These are phyloP conservation scores for Cryphonectria japonica DNA, from an alignment of 2,329 filamentous ascomycete genomes.

Conservation along the genomic window DNA sequence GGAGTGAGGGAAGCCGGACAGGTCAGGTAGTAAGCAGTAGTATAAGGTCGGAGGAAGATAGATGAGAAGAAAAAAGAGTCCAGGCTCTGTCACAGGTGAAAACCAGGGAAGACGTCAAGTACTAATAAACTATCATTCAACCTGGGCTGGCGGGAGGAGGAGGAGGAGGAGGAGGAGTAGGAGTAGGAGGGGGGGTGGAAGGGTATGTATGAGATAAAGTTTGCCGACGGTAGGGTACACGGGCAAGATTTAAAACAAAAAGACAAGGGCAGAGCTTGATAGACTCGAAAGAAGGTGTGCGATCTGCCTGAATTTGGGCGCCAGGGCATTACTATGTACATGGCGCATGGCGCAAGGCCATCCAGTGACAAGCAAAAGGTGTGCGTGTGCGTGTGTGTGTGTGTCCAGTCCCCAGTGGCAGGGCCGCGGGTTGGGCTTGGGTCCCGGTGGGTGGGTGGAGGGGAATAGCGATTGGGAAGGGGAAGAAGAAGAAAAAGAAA, in stretches of 20 bases:
- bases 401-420: background rate
- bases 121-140: constrained; percentile 29
- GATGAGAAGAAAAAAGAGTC: background rate
- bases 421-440: background rate
- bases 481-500: background rate
- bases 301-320: constrained; percentile 26
- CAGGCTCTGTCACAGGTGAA: background rate
- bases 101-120: constrained; percentile 16
- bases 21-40: background rate
- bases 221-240: constrained; percentile 25
- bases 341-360: constrained; percentile 12
- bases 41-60: background rate
- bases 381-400: background rate
- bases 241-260: constrained; percentile 28
- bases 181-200: constrained; percentile 6
- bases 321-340: constrained; percentile 1
- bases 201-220: constrained; percentile 20
- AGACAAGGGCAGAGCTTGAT: constrained; percentile 25
- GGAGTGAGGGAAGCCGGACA: background rate
- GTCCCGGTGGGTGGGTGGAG: background rate
- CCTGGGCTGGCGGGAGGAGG: constrained; percentile 4
- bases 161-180: constrained; percentile 13
- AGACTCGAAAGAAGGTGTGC: constrained; percentile 23
- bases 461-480: background rate
- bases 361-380: background rate